Base-by-base conservation (phyloP, 2,329 filamentous ascomycete species). In the Penicillium sp. region DNA sequence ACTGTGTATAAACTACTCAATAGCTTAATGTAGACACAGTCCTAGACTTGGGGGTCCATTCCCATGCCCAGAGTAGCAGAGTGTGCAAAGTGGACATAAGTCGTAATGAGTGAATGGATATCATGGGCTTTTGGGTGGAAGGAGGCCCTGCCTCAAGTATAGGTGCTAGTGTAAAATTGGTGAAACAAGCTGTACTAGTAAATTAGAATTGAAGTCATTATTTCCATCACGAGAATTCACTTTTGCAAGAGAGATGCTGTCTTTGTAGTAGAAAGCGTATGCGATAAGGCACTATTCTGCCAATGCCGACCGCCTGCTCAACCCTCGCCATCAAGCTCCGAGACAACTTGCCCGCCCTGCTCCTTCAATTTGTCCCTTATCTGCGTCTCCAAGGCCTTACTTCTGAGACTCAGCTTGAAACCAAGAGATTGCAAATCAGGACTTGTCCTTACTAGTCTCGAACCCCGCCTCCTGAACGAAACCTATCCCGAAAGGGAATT, bases 251-350 rank as follows among this genome's bases (percentile, higher is more conserved):
- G 24, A 10, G 14, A 10, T 1, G 20, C 13, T 31, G 42, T 20
- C 18, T 46, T 22, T 34, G 18, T 24, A 22, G 1, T 7, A 7
- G 13, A 46, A 14, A 22, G 8, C n/a, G 7, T 2, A 29, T 10
- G 37, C 52, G 55, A 57, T 57, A 53, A 60, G 50, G 37, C 29
- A 47, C 20, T 48, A 58, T 62, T 61, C 44, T 62, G 60, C 53
- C 60, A 20, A 1, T 0, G 0, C 2, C 3, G 20, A 56, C 60
- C 60, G 59, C 59, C 45, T 43, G 3, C 22, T 2, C 24, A 26
- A 50, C 39, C 20, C 44, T 50, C 43, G 24, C 45, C 40, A 44
- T 53, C 24, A 26, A 40, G 44, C 37, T 44, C 42, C 45, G 35
- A 32, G 39, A 51, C 46, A 18, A 53, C 37, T 24, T 43, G 22